Percentiles rank a stretch among this genome's conserved stretches.
These are phyloP conservation scores for Claviceps cyperi DNA, from an alignment of 2,329 filamentous ascomycete species.

Conservation along the genomic window DNA sequence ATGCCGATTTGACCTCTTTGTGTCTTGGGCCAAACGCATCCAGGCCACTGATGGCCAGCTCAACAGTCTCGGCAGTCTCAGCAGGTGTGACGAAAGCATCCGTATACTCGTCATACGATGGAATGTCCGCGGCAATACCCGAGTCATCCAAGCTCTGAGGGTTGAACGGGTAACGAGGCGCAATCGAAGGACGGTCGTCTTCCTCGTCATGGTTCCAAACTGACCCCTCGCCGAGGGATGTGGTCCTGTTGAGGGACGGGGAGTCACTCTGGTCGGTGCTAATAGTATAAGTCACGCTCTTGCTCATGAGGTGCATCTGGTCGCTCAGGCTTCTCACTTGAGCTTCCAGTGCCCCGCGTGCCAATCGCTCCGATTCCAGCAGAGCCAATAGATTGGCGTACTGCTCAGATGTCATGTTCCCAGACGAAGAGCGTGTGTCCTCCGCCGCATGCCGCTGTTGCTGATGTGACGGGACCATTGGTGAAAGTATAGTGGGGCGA, in stretches of 20 bases:
- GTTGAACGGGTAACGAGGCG: not conserved
- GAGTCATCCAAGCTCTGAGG: constrained; percentile 18
- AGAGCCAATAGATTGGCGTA: constrained; percentile 36
- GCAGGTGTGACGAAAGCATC: constrained; percentile 38
- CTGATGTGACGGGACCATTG: constrained; percentile 28
- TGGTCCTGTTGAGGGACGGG: constrained; percentile 18
- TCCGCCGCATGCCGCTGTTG: constrained; percentile 4
- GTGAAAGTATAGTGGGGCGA: constrained; percentile 17
- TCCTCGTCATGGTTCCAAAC: constrained; percentile 30
- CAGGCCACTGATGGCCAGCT: constrained; percentile 27
- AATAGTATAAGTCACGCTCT: constrained; percentile 14
- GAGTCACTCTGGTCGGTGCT: constrained; percentile 13
- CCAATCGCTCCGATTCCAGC: constrained; percentile 41
- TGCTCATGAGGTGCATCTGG: constrained; percentile 32
- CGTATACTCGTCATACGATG: constrained; percentile 28
- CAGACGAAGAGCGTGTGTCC: constrained; percentile 15
- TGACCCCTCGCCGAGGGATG: constrained; percentile 22
- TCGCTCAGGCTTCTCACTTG: constrained; percentile 40
- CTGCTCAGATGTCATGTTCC: constrained; percentile 27
- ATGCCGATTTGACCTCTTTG: constrained; percentile 27
- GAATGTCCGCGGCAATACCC: constrained; percentile 20
- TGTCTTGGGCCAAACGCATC: constrained; percentile 28
- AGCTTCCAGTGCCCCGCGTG: constrained; percentile 39
- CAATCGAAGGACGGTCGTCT: constrained; percentile 11
- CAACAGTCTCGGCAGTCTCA: constrained; percentile 34